Evolutionary conservation across 129 eudicot species (phyloP).

Genomic region (Flaveria brownii): DNA sequence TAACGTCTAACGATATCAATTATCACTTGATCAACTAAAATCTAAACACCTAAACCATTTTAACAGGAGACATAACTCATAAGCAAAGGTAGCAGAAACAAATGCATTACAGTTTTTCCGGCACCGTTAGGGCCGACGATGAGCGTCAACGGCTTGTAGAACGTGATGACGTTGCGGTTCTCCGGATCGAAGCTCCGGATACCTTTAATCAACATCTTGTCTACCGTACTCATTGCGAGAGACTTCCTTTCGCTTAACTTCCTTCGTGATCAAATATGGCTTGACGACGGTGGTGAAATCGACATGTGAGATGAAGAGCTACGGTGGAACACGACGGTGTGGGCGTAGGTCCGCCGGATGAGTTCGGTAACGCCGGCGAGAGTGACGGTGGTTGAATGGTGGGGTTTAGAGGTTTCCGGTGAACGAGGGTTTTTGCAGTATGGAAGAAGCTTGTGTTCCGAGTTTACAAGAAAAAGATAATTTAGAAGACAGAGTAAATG

Average conservation of each 20-base stretch:
- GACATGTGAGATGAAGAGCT: background rate
- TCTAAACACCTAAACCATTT: background rate
- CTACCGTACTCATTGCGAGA: conserved; percentile 85
- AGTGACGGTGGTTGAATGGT: background rate
- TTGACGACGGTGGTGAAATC: conserved; percentile 7
- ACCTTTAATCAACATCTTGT: conserved; percentile 93
- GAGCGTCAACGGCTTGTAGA: conserved; percentile 83
- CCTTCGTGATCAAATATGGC: background rate
- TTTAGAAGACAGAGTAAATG: no score
- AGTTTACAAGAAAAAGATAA: background rate
- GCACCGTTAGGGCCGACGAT: conserved; percentile 97
- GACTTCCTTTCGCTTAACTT: background rate
- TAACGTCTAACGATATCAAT: background rate
- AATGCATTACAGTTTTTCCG: conserved; percentile 70
- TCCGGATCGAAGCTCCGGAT: conserved; percentile 99
- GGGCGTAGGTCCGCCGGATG: background rate
- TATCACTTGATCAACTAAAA: background rate
- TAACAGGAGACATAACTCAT: no score
- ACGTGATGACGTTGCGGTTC: conserved; percentile 85
- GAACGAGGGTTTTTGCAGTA: background rate
- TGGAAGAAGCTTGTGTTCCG: conserved; percentile 16
- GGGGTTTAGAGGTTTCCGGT: conserved; percentile 27
- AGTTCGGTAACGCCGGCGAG: conserved; percentile 25
- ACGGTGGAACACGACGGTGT: background rate
- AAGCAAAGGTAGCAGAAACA: background rate